Conservation (phyloP, 345 rosid species). For the Brassica cretica region DNA sequence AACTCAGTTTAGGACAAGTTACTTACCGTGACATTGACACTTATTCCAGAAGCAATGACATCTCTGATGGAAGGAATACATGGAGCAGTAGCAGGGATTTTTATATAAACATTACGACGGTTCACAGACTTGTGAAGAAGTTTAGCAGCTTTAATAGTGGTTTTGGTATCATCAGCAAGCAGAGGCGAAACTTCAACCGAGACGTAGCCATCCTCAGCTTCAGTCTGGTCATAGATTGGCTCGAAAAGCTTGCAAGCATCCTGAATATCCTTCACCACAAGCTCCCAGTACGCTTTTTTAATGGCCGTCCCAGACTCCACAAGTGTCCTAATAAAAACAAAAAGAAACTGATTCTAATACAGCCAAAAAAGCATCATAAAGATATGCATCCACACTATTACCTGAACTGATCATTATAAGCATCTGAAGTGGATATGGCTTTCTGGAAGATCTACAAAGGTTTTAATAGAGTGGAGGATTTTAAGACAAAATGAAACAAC, state of each 20-base stretch:
- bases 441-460: slow-evolving; percentile 92
- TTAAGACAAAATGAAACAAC: not conserved
- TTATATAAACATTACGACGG: slow-evolving; percentile 87
- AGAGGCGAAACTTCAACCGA: slow-evolving; percentile 97
- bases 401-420: slow-evolving; percentile 98
- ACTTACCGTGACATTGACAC: slow-evolving; percentile 95
- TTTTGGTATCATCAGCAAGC: slow-evolving; percentile 85
- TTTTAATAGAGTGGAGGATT: slow-evolving; percentile 12
- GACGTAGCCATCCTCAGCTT: slow-evolving; percentile 92
- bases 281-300: slow-evolving; percentile 93
- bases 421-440: slow-evolving; percentile 94
- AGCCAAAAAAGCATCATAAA: not conserved
- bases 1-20: not conserved
- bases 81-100: slow-evolving; percentile 94
- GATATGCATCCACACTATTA: slow-evolving; percentile 17
- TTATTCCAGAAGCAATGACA: slow-evolving; percentile 81
- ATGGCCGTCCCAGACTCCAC: slow-evolving; percentile 87
- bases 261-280: slow-evolving; percentile 95
- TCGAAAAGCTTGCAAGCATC: slow-evolving; percentile 98
- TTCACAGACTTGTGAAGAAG: slow-evolving; percentile 82
- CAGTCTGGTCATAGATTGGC: slow-evolving; percentile 85
- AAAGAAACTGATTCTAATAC: not conserved
- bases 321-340: slow-evolving; percentile 56
- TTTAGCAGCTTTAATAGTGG: slow-evolving; percentile 88
- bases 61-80: slow-evolving; percentile 92